phyloP scores from a whole-genome alignment of 2,329 filamentous ascomycete species.

The Pestalotiopsis sp. region DNA sequence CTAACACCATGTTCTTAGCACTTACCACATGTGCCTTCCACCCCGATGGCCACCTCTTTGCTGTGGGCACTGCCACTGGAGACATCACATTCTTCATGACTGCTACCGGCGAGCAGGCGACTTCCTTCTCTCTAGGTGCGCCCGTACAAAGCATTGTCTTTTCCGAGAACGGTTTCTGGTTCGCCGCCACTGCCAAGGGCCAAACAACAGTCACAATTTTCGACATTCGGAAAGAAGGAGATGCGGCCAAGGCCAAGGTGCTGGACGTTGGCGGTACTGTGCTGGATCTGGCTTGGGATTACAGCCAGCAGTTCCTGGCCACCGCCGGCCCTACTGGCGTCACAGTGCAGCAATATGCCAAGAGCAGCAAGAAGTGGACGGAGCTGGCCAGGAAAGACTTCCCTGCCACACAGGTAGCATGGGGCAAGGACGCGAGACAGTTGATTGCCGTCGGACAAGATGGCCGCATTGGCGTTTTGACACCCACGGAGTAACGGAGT shows the following conservation, averaged over 20 bases:
- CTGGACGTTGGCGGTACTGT: constrained; percentile 83
- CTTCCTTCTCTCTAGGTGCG: constrained; percentile 70
- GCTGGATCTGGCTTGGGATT: constrained; percentile 83
- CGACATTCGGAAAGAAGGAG: constrained; percentile 90
- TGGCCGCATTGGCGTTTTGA: constrained; percentile 74
- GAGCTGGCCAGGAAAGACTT: constrained; percentile 80
- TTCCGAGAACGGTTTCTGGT: constrained; percentile 96
- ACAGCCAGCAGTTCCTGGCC: constrained; percentile 90
- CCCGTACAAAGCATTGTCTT: constrained; percentile 80
- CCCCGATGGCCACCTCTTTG: constrained; percentile 93
- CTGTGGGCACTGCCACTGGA: constrained; percentile 77
- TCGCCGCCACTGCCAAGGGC: constrained; percentile 79
- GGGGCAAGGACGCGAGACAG: constrained; percentile 76
- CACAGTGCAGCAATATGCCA: constrained; percentile 87
- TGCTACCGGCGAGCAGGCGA: constrained; percentile 75
- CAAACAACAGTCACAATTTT: constrained; percentile 84
- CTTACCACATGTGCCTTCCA: constrained; percentile 85
- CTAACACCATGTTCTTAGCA: constrained; percentile 28
- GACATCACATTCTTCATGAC: constrained; percentile 90
- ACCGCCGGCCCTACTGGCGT: constrained; percentile 79
- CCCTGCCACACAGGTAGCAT: constrained; percentile 72
- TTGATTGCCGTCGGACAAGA: constrained; percentile 76
- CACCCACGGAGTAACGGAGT: constrained; percentile 47
- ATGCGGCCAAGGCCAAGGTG: constrained; percentile 78
- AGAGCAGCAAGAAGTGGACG: constrained; percentile 85